Conservation (phyloP, 768 basidiomycete genomes). For the Solioccasus polychromus region DNA sequence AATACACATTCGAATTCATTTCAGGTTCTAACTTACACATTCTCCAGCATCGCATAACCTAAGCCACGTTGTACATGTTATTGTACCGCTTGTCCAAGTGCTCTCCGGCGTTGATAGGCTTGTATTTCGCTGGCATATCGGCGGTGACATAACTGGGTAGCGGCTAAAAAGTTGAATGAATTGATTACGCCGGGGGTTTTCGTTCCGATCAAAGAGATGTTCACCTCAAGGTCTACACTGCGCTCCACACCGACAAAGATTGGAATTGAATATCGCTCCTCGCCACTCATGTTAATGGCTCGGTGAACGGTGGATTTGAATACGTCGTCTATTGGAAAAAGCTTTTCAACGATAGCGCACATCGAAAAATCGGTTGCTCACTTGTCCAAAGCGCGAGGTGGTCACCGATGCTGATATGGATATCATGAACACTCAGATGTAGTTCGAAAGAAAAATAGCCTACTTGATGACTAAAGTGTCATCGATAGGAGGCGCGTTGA, state of each 20-base stretch:
- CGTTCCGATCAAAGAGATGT: constrained; percentile 8
- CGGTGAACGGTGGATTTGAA: constrained; percentile 92
- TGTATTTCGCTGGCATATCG: constrained; percentile 62
- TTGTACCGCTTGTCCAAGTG: constrained; percentile 75
- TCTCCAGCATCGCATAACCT: no score
- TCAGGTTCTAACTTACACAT: no score
- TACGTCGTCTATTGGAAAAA: constrained; percentile 67
- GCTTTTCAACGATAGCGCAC: no score
- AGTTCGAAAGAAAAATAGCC: constrained; percentile 11
- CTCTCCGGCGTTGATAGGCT: constrained; percentile 73
- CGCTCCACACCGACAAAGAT: constrained; percentile 91
- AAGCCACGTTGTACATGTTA: constrained; percentile 35
- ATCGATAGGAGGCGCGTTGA: constrained; percentile 72
- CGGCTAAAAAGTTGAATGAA: constrained; percentile 23
- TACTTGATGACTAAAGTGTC: constrained; percentile 88
- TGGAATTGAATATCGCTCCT: constrained; percentile 78
- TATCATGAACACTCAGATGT: constrained; percentile 25
- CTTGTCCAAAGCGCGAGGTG: constrained; percentile 90
- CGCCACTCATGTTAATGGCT: constrained; percentile 72
- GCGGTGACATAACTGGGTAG: constrained; percentile 49
- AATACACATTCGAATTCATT: no score
- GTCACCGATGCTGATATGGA: constrained; percentile 65
- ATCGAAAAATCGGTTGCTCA: constrained; percentile 33
- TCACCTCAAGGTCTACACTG: constrained; percentile 73
- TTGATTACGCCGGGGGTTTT: neutral